Evolutionary conservation across 2,329 filamentous ascomycete species (phyloP).

Genomic region (Penicillium nordicum): DNA sequence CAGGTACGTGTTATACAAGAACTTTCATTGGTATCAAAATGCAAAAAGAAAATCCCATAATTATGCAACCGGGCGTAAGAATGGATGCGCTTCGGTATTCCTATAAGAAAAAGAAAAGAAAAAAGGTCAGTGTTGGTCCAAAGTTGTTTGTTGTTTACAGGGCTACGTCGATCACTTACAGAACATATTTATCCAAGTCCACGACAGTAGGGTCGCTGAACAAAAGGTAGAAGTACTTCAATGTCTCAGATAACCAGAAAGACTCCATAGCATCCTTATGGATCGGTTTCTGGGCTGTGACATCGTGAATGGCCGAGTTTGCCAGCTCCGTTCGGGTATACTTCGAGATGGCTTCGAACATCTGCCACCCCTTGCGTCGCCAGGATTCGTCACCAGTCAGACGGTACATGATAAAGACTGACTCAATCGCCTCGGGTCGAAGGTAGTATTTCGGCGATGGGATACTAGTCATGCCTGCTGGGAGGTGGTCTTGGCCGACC

Average conservation of each 20-base stretch:
- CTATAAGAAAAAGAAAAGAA: conserved; percentile 16
- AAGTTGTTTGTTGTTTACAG: conserved; percentile 3
- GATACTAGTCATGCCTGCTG: conserved; percentile 42
- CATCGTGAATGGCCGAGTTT: conserved; percentile 64
- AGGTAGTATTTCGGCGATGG: conserved; percentile 40
- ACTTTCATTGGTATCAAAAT: conserved; percentile 26
- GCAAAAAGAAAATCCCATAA: conserved; percentile 3
- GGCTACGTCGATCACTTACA: conserved; percentile 34
- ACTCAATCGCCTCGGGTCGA: conserved; percentile 73
- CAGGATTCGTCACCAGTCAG: conserved; percentile 64
- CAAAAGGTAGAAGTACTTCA: conserved; percentile 49
- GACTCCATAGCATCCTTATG: conserved; percentile 66
- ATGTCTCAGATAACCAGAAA: conserved; percentile 61
- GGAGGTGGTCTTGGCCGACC: conserved; percentile 45
- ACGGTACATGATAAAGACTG: conserved; percentile 73
- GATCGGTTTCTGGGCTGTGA: conserved; percentile 50
- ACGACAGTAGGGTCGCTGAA: conserved; percentile 45
- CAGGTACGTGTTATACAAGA: conserved; percentile 1
- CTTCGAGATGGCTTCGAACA: conserved; percentile 64
- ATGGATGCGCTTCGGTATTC: conserved; percentile 42
- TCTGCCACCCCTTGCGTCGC: conserved; percentile 68
- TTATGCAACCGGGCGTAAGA: conserved; percentile 34
- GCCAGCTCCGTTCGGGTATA: conserved; percentile 61
- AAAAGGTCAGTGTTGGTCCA: background rate
- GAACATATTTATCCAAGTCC: conserved; percentile 47